These are phyloP conservation scores for Echium plantagineum DNA, from an alignment of 257 asterid genomes.

Conservation along the genomic window DNA sequence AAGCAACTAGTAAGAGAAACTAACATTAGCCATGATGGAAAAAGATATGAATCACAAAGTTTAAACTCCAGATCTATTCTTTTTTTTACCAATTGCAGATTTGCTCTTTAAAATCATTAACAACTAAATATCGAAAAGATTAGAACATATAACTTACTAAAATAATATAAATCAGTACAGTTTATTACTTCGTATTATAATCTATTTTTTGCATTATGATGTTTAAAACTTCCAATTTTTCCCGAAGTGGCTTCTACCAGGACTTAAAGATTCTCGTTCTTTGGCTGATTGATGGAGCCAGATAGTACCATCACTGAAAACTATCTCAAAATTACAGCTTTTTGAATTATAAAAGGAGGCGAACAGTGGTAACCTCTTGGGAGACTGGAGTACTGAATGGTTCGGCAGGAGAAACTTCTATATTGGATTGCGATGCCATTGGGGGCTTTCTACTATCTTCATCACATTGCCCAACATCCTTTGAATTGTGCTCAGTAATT, in stretches of 20 bases:
- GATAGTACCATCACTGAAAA: slow-evolving; percentile 9
- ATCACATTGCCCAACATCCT: slow-evolving; percentile 31
- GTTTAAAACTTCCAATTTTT: no score
- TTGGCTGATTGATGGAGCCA: neutral
- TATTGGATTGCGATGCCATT: slow-evolving; percentile 22
- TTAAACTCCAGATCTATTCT: neutral
- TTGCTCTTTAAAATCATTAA: neutral
- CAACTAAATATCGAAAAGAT: neutral
- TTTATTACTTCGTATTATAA: no score
- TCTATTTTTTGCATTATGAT: neutral
- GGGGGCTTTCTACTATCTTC: slow-evolving; percentile 21
- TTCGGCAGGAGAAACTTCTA: slow-evolving; percentile 35
- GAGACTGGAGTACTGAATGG: slow-evolving; percentile 27
- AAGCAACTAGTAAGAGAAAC: neutral
- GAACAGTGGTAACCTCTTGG: slow-evolving; percentile 38
- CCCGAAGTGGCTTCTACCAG: neutral
- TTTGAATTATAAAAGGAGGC: neutral
- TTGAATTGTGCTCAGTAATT: slow-evolving; percentile 20
- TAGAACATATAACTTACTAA: neutral
- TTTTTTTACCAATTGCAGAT: no score
- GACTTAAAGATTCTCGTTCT: neutral
- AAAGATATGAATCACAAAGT: neutral
- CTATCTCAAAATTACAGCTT: slow-evolving; percentile 1
- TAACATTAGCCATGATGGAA: neutral
- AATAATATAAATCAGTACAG: neutral